Evolutionary conservation across 176 grass and related monocot genomes (phyloP), one percentile per base, ranked within the genome.

Genomic region (Canna indica): DNA sequence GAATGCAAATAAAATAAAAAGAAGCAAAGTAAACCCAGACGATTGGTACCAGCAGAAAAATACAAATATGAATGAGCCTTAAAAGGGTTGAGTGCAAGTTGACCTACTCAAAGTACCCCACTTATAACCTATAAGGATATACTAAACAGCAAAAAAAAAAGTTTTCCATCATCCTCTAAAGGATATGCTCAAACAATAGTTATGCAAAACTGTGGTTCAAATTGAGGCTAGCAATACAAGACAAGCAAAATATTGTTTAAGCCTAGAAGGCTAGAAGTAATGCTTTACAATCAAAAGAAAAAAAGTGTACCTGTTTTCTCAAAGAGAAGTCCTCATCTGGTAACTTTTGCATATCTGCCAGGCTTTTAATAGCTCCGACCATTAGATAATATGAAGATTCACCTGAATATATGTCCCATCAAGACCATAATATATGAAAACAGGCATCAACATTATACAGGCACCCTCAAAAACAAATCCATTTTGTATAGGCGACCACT

Each of bases 321-420:
- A 81, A 93, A 73, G 89, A 75, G 39, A 90, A 99, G 69, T 93
- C 84, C 22, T 85, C 94, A 80, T 99, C 89, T 47, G 84, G 77
- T 71, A 93, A 56, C 36, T 83, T 87, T 78, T 91, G 81, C 85
- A 96, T 91, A 47, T 92, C 82, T 74, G 81, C 84, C 75, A 99
- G 64, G 65, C 75, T 90, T 76, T 68, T 85, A 72, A 93, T 67
- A 74, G 85, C 94, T 79, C 85, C 84, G 35, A 79, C 68, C 82
- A 99, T 88, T 64, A 99, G 78, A 69, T 85, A 60, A 36, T 59
- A 79, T 41, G 88, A 90, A 81, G 81, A 87, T 78, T 85, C 80
- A 10, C 94, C 89, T 99, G 67, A 71, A 75, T 47, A 75, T 75
- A 34, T 80, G 50, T 76, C 47, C 45, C 64, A 78, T 60, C 84